Evolutionary conservation across 495 filamentous ascomycete species (phyloP), one percentile per base, ranked within the genome.

Genomic region (Amphirosellinia nigrospora): DNA sequence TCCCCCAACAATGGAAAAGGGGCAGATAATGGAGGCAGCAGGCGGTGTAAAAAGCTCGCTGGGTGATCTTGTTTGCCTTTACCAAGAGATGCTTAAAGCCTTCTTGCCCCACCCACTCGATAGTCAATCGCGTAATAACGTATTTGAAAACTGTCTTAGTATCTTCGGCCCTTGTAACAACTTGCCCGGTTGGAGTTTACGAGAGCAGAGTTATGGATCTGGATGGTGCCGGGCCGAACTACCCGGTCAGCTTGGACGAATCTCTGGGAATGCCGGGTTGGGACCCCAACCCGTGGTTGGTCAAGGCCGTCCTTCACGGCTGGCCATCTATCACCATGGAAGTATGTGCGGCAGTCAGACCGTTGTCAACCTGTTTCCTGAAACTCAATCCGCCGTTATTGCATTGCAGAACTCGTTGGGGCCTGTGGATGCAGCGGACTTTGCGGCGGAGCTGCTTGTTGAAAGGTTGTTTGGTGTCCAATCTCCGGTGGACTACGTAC

Each of bases 291-390:
- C n/a, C 0, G 21, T 55, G 30, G 52, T 55, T 55, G 52, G 52
- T 23, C 9, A 15, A 32, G 52, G 52, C n/a, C 28, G 1, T 55
- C 52, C 26, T 30, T 55, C 52, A 55, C 28, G 11, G 52, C 52
- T 55, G 2, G 52, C 15, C 9, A 55, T 55, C n/a, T 55, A 55
- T 30, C 50, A 55, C 50, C 23, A 30, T 30, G 50, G 50, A 55
- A 55, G 23, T 55, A 55, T 55, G 52, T 55, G 52, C 52, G 52
- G 52, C 26, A 55, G 52, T 16, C 26, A 55, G 26, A 55, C n/a
- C 11, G 52, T 55, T 55, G 52, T 55, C 52, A 55, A 55, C 52
- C 52, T 55, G 52, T 23, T 55, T 55, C 52, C 23, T 55, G 50
- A 55, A 55, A 55, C 50, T 28, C 50, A 55, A 55, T 55, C 50